A percentile compares a stretch with the other conserved stretches of the same genome.
Conservation (phyloP, 495 filamentous ascomycete species). For the Aspergillus heteromorphus region DNA sequence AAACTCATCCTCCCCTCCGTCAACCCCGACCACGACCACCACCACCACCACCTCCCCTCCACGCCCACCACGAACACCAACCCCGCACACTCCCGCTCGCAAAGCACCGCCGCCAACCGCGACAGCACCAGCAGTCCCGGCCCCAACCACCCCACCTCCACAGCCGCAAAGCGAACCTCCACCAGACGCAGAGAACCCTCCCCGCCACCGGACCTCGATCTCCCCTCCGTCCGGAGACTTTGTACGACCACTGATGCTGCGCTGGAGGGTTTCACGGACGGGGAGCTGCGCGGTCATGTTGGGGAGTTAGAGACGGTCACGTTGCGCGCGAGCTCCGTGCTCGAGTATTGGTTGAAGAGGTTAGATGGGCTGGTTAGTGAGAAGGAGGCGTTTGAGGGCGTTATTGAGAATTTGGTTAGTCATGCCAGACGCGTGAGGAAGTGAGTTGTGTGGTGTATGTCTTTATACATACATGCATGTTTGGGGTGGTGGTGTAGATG, state of each 20-base stretch:
- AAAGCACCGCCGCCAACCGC: slow-evolving; percentile 29
- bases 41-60: slow-evolving; percentile 30
- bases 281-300: slow-evolving; percentile 73
- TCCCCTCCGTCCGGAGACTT: slow-evolving; percentile 69
- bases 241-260: slow-evolving; percentile 82
- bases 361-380: slow-evolving; percentile 81
- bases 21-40: slow-evolving; percentile 43
- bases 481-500: too few relatives aligned
- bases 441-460: slow-evolving; percentile 21
- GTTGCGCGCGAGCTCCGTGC: slow-evolving; percentile 62
- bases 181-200: slow-evolving; percentile 48
- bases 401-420: slow-evolving; percentile 96
- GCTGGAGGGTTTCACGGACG: slow-evolving; percentile 64
- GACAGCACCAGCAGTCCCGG: slow-evolving; percentile 45
- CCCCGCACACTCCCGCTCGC: slow-evolving; percentile 37
- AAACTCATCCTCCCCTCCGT: slow-evolving; percentile 90
- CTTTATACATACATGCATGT: too few relatives aligned
- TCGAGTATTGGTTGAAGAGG: slow-evolving; percentile 85
- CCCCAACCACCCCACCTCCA: slow-evolving; percentile 22
- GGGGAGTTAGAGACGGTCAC: slow-evolving; percentile 62
- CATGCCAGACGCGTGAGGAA: slow-evolving; percentile 87
- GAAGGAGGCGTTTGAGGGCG: slow-evolving; percentile 92
- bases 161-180: slow-evolving; percentile 32
- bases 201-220: slow-evolving; percentile 69
- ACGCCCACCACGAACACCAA: slow-evolving; percentile 22